Conservation (phyloP, 805 yeast species). For the Wickerhamiella alocasiicola region DNA sequence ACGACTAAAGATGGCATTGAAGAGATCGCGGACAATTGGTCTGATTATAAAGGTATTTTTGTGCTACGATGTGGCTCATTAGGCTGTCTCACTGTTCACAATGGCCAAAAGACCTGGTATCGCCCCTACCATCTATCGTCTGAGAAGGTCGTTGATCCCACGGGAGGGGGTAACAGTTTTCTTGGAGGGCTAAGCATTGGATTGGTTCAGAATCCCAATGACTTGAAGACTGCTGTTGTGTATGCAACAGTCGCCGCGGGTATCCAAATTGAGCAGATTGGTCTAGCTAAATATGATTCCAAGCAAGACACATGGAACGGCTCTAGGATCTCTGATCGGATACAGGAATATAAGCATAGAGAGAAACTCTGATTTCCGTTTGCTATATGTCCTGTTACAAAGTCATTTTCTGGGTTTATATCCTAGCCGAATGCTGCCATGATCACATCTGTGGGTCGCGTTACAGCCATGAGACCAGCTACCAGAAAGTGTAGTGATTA, state of each 20-base stretch:
- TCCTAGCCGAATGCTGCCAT: no score
- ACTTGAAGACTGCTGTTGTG: conserved; percentile 38
- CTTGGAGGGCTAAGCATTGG: conserved; percentile 70
- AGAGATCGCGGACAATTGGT: conserved; percentile 32
- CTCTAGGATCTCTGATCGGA: neutral
- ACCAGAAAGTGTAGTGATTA: no score
- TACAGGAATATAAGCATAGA: neutral
- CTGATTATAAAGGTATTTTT: conserved; percentile 33
- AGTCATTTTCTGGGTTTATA: no score
- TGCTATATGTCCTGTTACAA: no score
- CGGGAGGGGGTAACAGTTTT: conserved; percentile 91
- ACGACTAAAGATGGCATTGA: conserved; percentile 31
- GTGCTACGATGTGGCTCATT: conserved; percentile 65
- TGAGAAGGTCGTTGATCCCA: conserved; percentile 61
- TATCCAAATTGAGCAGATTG: conserved; percentile 65
- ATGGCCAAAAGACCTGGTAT: conserved; percentile 32
- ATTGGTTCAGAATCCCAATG: conserved; percentile 30
- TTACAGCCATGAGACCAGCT: no score
- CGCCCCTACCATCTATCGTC: conserved; percentile 60
- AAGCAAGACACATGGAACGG: conserved; percentile 51
- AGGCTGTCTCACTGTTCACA: conserved; percentile 46
- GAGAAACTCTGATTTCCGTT: no score
- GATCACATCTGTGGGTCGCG: no score
- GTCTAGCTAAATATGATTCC: conserved; percentile 40
- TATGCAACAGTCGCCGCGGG: conserved; percentile 75